These are phyloP conservation scores for Trametes pubescens DNA, from an alignment of 1,284 basidiomycete species.

Conservation along the genomic window DNA sequence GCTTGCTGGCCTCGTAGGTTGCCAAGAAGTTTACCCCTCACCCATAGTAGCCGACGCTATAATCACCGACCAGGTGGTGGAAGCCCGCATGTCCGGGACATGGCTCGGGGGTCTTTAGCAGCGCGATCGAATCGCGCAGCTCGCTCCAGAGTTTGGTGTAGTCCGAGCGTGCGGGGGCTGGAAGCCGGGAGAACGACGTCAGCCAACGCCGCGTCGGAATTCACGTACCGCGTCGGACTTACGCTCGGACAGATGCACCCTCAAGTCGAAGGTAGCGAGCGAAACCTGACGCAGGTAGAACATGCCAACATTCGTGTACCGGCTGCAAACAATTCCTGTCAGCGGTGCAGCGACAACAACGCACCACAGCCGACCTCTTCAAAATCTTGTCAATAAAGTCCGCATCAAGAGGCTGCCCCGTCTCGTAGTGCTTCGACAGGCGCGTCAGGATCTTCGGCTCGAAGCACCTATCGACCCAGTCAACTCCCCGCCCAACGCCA, in stretches of 20 bases:
- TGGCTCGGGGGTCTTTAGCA: slow-evolving; percentile 69
- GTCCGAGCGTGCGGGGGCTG: slow-evolving; percentile 71
- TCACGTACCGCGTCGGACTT: slow-evolving; percentile 15
- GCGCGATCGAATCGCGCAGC: slow-evolving; percentile 70
- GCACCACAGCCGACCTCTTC: slow-evolving; percentile 60
- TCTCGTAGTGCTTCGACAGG: slow-evolving; percentile 84
- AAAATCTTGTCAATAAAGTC: slow-evolving; percentile 82
- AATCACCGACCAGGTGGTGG: slow-evolving; percentile 80
- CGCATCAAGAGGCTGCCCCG: slow-evolving; percentile 71
- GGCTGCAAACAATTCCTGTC: slow-evolving; percentile 50
- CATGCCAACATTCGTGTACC: slow-evolving; percentile 82
- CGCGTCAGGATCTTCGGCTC: slow-evolving; percentile 75
- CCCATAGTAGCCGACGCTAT: slow-evolving; percentile 86
- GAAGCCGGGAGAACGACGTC: background rate
- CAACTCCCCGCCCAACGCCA: background rate
- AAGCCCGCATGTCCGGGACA: slow-evolving; percentile 75
- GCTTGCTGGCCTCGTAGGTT: too few species aligned
- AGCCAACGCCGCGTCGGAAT: too few species aligned
- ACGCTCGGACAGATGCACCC: slow-evolving; percentile 77
- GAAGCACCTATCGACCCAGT: slow-evolving; percentile 56
- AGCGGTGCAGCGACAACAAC: slow-evolving; percentile 1
- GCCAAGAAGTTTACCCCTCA: slow-evolving; percentile 32
- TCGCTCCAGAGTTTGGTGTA: slow-evolving; percentile 79
- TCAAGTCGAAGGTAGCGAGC: slow-evolving; percentile 82
- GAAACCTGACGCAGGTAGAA: slow-evolving; percentile 84